phyloP scores from a whole-genome alignment of 148 eudicot species.

The Rhododendron vialii region DNA sequence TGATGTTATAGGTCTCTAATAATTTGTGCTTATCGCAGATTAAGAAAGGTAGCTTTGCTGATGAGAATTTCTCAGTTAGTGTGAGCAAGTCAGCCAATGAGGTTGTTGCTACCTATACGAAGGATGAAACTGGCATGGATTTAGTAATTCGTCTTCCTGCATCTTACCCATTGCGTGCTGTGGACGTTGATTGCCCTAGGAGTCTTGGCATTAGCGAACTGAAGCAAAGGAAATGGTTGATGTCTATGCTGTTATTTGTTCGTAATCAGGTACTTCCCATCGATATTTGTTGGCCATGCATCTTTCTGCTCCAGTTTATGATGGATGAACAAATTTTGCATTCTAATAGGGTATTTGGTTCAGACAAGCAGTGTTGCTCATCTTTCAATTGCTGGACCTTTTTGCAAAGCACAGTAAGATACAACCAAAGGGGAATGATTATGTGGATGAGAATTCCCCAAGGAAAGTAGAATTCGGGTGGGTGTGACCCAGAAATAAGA shows the following conservation, averaged over 20 bases:
- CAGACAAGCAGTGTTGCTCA: background rate
- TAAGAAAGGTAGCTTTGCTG: slow-evolving; percentile 71
- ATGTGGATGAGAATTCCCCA: background rate
- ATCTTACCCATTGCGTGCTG: slow-evolving; percentile 81
- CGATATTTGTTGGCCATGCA: background rate
- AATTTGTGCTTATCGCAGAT: slow-evolving; percentile 48
- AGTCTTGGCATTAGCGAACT: slow-evolving; percentile 95
- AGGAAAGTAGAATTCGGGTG: background rate
- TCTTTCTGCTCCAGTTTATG: slow-evolving; percentile 5
- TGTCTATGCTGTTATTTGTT: slow-evolving; percentile 84
- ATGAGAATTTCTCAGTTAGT: slow-evolving; percentile 83
- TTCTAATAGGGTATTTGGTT: background rate
- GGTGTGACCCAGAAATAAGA: background rate
- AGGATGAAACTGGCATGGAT: slow-evolving; percentile 97
- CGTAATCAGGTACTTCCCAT: slow-evolving; percentile 73
- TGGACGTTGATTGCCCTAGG: slow-evolving; percentile 80
- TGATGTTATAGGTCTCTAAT: background rate
- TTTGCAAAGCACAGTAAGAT: background rate
- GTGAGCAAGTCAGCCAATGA: slow-evolving; percentile 97
- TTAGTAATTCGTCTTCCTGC: slow-evolving; percentile 90
- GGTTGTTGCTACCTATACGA: slow-evolving; percentile 95
- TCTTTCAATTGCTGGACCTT: background rate
- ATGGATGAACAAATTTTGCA: background rate
- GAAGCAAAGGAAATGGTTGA: slow-evolving; percentile 89
- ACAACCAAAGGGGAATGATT: background rate